phyloP scores from a whole-genome alignment of 139 green algal species.

The Volvox reticuliferus region DNA sequence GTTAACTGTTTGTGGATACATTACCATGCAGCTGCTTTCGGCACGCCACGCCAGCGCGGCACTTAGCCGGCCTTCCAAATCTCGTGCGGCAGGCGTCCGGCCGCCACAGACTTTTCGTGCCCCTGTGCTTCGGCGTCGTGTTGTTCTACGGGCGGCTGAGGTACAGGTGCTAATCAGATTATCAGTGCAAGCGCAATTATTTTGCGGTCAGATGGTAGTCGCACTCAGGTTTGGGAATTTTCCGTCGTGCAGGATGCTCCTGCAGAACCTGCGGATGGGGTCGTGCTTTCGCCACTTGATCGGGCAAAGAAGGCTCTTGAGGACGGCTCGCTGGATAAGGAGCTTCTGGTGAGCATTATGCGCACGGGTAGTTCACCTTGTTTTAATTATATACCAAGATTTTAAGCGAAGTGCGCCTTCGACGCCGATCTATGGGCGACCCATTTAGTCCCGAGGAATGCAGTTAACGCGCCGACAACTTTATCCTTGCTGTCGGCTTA shows the following conservation, averaged over 20 bases:
- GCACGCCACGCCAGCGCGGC: neutral
- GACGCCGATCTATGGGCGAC: neutral
- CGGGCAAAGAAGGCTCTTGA: conserved; percentile 47
- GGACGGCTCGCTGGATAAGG: conserved; percentile 46
- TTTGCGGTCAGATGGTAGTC: neutral
- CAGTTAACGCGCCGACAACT: neutral
- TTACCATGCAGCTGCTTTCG: conserved; percentile 25
- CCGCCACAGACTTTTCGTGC: neutral
- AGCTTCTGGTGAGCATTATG: conserved; percentile 46
- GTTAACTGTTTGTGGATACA: neutral
- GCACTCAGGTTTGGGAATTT: conserved; percentile 8
- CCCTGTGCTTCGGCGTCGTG: neutral
- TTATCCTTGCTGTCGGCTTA: no score
- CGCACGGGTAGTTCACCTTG: neutral
- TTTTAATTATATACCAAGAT: no score
- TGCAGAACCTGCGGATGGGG: neutral
- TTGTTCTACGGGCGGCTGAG: conserved; percentile 33
- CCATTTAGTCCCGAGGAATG: neutral
- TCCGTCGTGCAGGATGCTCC: neutral
- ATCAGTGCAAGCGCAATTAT: neutral
- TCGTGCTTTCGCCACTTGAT: conserved; percentile 23
- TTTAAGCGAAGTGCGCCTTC: neutral
- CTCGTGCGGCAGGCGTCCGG: neutral
- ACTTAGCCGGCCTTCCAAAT: neutral
- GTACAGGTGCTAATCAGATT: conserved; percentile 18